Percentiles rank a stretch among this genome's conserved stretches.
These are phyloP conservation scores for Xylariaceae sp. DNA, from an alignment of 2,329 filamentous ascomycete genomes.

Conservation along the genomic window DNA sequence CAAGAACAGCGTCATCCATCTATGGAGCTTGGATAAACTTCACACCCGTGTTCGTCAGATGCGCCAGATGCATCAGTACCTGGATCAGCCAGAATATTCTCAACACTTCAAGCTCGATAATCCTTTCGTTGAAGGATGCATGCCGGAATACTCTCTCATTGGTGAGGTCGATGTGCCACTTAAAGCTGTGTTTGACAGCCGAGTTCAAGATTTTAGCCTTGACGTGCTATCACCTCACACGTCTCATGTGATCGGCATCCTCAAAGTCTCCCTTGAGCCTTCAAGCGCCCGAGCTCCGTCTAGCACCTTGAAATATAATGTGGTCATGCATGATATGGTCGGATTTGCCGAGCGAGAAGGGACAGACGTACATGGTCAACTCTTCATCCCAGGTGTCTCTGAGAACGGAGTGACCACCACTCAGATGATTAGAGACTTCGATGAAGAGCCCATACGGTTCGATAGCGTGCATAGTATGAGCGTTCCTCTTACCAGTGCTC, in stretches of 20 bases:
- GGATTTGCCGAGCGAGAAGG: slow-evolving; percentile 96
- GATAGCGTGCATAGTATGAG: slow-evolving; percentile 99
- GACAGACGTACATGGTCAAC: slow-evolving; percentile 89
- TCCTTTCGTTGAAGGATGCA: slow-evolving; percentile 85
- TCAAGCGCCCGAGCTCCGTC: slow-evolving; percentile 90
- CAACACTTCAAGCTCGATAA: slow-evolving; percentile 91
- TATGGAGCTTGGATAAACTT: slow-evolving; percentile 94
- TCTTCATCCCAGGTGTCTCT: slow-evolving; percentile 90
- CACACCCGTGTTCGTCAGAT: slow-evolving; percentile 84
- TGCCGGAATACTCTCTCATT: slow-evolving; percentile 88
- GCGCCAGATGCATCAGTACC: slow-evolving; percentile 95
- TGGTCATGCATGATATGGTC: slow-evolving; percentile 94
- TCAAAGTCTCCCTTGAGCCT: slow-evolving; percentile 87
- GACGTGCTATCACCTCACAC: slow-evolving; percentile 94
- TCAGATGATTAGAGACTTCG: slow-evolving; percentile 89
- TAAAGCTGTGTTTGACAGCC: slow-evolving; percentile 87
- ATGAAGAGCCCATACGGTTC: slow-evolving; percentile 87
- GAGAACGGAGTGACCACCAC: slow-evolving; percentile 93
- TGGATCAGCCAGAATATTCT: slow-evolving; percentile 91
- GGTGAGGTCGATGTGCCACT: slow-evolving; percentile 92
- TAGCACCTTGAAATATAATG: slow-evolving; percentile 94
- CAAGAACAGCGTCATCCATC: slow-evolving; percentile 76
- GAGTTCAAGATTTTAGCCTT: slow-evolving; percentile 89
- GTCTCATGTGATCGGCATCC: slow-evolving; percentile 82
- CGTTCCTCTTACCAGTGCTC: slow-evolving; percentile 74